Conservation (phyloP, 208 protist species). For the Endotrypanum monterogeii region DNA sequence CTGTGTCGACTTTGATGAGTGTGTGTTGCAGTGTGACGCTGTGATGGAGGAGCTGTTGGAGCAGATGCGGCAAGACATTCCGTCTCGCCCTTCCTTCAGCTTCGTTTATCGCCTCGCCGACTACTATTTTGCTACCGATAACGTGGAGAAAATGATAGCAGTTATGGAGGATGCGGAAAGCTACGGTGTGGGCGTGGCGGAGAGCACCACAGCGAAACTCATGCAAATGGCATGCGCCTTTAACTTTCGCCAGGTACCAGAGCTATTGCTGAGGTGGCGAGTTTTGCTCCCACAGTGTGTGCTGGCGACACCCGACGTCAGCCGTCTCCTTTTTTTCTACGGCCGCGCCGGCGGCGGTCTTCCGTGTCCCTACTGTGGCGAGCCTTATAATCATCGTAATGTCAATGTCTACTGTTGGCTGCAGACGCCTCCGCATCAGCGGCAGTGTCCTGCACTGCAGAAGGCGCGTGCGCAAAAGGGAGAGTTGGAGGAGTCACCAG, state of each 20-base stretch:
- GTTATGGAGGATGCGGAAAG: constrained; percentile 84
- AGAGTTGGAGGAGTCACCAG: constrained; percentile 68
- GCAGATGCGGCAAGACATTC: constrained; percentile 67
- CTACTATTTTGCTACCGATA: constrained; percentile 93
- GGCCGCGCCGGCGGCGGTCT: constrained; percentile 70
- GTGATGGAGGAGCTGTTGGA: constrained; percentile 86
- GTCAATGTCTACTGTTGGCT: constrained; percentile 81
- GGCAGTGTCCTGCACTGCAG: constrained; percentile 70
- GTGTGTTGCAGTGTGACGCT: constrained; percentile 85
- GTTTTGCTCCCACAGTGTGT: constrained; percentile 85
- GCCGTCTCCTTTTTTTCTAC: constrained; percentile 90
- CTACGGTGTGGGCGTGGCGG: constrained; percentile 74
- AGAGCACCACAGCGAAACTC: constrained; percentile 90
- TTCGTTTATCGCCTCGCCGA: constrained; percentile 87
- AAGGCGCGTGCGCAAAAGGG: constrained; percentile 70
- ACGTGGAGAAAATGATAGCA: constrained; percentile 90
- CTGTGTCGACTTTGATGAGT: constrained; percentile 84
- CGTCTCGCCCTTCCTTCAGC: constrained; percentile 78
- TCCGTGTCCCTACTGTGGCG: constrained; percentile 81
- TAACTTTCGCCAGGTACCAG: constrained; percentile 78
- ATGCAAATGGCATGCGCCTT: constrained; percentile 90
- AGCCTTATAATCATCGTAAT: constrained; percentile 89
- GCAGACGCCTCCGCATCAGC: constrained; percentile 79
- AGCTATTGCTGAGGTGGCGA: constrained; percentile 86
- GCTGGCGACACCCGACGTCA: constrained; percentile 88